Evolutionary conservation across 306 rosid genomes (phyloP).

Genomic region (Prunus davidiana): DNA sequence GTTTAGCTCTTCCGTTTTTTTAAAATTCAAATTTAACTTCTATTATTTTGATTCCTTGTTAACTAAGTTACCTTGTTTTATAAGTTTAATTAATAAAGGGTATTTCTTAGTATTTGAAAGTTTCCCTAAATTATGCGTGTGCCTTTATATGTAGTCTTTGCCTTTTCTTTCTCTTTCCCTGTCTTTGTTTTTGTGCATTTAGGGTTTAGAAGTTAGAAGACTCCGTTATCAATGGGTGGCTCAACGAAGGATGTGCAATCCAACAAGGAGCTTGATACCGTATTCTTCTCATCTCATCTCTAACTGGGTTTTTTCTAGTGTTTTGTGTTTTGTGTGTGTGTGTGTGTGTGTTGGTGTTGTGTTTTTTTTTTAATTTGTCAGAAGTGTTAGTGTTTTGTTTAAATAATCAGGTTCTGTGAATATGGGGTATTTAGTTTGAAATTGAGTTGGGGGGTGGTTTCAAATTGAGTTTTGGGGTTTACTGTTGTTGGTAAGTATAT

Average conservation of each 20-base stretch:
- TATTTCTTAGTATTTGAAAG: too few relatives aligned
- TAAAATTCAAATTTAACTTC: too few relatives aligned
- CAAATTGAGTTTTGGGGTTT: neutral
- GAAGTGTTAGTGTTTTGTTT: neutral
- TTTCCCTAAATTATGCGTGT: too few relatives aligned
- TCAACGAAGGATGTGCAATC: constrained; percentile 69
- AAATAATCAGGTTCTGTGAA: neutral
- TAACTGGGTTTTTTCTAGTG: neutral
- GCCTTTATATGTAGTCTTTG: neutral
- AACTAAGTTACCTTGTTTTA: too few relatives aligned
- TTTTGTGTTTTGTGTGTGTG: neutral
- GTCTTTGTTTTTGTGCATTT: constrained; percentile 1
- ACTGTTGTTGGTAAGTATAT: neutral
- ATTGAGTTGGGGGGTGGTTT: neutral
- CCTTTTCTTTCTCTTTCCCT: neutral
- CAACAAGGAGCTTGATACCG: constrained; percentile 57
- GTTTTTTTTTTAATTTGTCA: too few relatives aligned
- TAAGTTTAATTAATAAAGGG: neutral
- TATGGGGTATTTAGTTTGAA: neutral
- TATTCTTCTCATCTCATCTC: neutral
- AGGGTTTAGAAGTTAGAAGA: neutral
- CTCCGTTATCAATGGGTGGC: constrained; percentile 57
- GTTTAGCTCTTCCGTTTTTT: too few relatives aligned
- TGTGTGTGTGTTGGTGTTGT: neutral
- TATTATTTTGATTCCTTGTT: too few relatives aligned